Conservation (phyloP, 78 protist genomes). For the Chrysochromulina parva region DNA sequence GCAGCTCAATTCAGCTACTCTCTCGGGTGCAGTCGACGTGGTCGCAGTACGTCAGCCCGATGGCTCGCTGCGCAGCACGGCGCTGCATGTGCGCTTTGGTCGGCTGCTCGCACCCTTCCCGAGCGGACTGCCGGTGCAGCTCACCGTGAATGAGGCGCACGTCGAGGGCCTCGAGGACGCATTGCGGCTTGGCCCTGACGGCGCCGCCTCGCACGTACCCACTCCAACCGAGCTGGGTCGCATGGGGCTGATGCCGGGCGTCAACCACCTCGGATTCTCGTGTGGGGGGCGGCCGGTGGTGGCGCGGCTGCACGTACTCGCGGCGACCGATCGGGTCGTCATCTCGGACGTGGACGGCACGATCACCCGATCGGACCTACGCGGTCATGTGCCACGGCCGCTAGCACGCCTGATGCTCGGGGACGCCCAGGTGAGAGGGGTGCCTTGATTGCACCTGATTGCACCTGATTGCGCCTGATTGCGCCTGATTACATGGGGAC, state of each 20-base stretch:
- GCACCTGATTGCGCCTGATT: too few relatives aligned
- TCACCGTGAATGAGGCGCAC: slow-evolving; percentile 65
- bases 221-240: slow-evolving; percentile 17
- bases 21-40: slow-evolving; percentile 85
- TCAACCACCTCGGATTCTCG: slow-evolving; percentile 45
- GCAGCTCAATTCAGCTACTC: slow-evolving; percentile 44
- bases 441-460: too few relatives aligned
- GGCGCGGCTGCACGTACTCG: too few relatives aligned
- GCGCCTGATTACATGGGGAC: too few relatives aligned
- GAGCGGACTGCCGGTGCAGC: slow-evolving; percentile 65
- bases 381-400: slow-evolving; percentile 87
- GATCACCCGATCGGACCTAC: slow-evolving; percentile 86
- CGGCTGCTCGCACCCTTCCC: slow-evolving; percentile 65
- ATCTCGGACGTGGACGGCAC: slow-evolving; percentile 94
- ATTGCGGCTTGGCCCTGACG: too few relatives aligned
- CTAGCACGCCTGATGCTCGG: slow-evolving; percentile 66
- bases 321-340: slow-evolving; percentile 46
- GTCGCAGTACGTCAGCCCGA: slow-evolving; percentile 55
- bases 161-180: slow-evolving; percentile 18
- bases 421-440: too few relatives aligned
- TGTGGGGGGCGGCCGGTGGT: too few relatives aligned
- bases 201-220: too few relatives aligned
- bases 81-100: slow-evolving; percentile 93
- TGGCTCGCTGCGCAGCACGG: slow-evolving; percentile 73
- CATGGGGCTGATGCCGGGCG: slow-evolving; percentile 73